A percentile compares a stretch with the other conserved stretches of the same genome.
Evolutionary conservation across 1,284 basidiomycete genomes (phyloP).

Genomic region (Sanghuangporus baumii): DNA sequence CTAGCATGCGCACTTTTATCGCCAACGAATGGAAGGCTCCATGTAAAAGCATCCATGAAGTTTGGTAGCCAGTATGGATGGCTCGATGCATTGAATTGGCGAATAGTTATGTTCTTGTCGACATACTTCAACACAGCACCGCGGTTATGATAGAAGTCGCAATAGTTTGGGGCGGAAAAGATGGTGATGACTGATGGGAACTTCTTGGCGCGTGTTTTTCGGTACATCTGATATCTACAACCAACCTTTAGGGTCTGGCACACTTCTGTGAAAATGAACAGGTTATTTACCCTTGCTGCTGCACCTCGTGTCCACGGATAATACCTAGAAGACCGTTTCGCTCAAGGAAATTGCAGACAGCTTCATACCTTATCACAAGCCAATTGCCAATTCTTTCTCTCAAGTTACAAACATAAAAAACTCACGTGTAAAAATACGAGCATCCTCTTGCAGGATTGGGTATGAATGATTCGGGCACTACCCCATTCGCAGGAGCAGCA

Average conservation of each 20-base stretch:
- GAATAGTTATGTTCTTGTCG: conserved; percentile 96
- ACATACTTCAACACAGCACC: conserved; percentile 97
- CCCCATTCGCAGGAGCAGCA: conserved; percentile 33
- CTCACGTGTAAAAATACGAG: conserved; percentile 91
- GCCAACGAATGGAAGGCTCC: conserved; percentile 98
- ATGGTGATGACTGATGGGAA: conserved; percentile 94
- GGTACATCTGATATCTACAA: conserved; percentile 84
- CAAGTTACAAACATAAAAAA: conserved; percentile 17
- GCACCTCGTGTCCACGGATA: conserved; percentile 96
- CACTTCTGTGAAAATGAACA: neutral
- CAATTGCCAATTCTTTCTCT: neutral
- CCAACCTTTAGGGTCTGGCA: neutral
- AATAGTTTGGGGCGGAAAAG: conserved; percentile 95
- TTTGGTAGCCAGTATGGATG: conserved; percentile 95
- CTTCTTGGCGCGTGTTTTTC: conserved; percentile 88
- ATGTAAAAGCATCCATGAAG: conserved; percentile 99
- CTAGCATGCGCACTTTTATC: conserved; percentile 74
- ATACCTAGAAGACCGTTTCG: conserved; percentile 89
- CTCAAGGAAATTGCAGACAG: conserved; percentile 92
- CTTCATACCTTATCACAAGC: conserved; percentile 65
- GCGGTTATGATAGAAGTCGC: conserved; percentile 95
- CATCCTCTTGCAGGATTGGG: conserved; percentile 93
- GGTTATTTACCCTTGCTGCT: conserved; percentile 79
- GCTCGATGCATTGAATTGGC: conserved; percentile 91
- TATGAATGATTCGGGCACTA: conserved; percentile 50